Evolutionary conservation across 1,284 basidiomycete genomes (phyloP), one percentile per base, ranked within the genome.

Genomic region (Ustilago trichophora): DNA sequence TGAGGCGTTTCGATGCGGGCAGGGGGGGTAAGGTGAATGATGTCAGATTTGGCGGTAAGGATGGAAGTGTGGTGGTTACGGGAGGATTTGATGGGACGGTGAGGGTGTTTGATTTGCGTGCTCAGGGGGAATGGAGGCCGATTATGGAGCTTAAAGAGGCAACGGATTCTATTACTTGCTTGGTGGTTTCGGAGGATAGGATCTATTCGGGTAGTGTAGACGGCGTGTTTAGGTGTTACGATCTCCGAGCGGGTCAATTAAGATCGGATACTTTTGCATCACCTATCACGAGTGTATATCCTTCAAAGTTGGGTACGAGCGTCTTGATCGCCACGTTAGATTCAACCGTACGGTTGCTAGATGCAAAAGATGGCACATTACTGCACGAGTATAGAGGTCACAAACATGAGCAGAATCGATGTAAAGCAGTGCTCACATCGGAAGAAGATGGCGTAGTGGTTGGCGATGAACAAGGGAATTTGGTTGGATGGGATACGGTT

Each of bases 141-240:
- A 91, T 98, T n/a, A 93, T 97, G 83, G 86, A 89, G 13, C 85
- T 98, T 4, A 90, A 93, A 52, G 93, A 98, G 68, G 91, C 94
- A 0, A 88, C 87, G 18, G 94, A 97, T 75, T 89, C 91, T 1
- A 89, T 99, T 43, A 66, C 70, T 0, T 44, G 57, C 9, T 82
- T 98, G n/a, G 64, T 58, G 82, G 63, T 77, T 85, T 32, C 86
- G 87, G 27, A 38, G 1, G 52, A 49, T 16, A 15, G 87, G 53
- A 87, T 98, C 67, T 67, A 64, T 22, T 86, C 92, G 0, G 92
- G 91, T 2, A 93, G 91, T 0, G 89, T 95, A 2, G 96, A 99
- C 71, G 95, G 96, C 1, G 86, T 90, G 74, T 88, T 97, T 27
- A 87, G 96, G 18, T 91, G 90, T 1, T 98, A 98, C 82, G 96